Evolutionary conservation across 805 yeast species (phyloP), one percentile per base, ranked within the genome.

Genomic region (Torulaspora delbrueckii): DNA sequence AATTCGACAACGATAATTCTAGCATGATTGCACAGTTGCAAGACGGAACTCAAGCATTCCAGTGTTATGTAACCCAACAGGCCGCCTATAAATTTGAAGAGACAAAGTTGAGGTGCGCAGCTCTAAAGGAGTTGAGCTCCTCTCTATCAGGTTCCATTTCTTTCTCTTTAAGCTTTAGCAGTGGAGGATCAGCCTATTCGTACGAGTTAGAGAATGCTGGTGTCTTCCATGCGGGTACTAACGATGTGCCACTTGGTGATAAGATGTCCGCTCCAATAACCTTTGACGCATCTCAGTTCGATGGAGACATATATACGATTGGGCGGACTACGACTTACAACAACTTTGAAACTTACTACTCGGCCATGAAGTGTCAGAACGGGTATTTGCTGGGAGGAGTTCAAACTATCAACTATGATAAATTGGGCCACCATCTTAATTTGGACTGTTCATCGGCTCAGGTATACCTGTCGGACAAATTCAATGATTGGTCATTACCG

Each of bases 401-500:
- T 4, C 53, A 63, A 37, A 35, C 48, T 1, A 52, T 68, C 18
- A 42, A 50, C 14, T 60, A 60, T 53, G 64, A 70, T 36, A 57
- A 54, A 38, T 48, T 63, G 42, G 69, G 68, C 34, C 53, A 51
- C n/a, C 60, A 61, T 8, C 58, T 54, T 44, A 66, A 66, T 7
- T 61, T 70, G 19, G 59, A 59, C 24, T 72, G 77, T 53, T 63
- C 55, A 19, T 49, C 57, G 5, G 45, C 52, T 14, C 54, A 56
- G 49, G 47, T 56, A 5, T 52, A 48, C 30, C 31, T 56, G 4
- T 48, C 71, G 3, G 56, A 57, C 28, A 50, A 57, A 12, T 61
- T 61, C 40, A 70, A 70, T 45, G 68, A 63, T 40, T 70, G 67
- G 63, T 50, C 56, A 32, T 60, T 66, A 16, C 70, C 72, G 18